A percentile compares a stretch with the other conserved stretches of the same genome.
phyloP scores from a whole-genome alignment of 805 yeast genomes.

The Yarrowia porcina region DNA sequence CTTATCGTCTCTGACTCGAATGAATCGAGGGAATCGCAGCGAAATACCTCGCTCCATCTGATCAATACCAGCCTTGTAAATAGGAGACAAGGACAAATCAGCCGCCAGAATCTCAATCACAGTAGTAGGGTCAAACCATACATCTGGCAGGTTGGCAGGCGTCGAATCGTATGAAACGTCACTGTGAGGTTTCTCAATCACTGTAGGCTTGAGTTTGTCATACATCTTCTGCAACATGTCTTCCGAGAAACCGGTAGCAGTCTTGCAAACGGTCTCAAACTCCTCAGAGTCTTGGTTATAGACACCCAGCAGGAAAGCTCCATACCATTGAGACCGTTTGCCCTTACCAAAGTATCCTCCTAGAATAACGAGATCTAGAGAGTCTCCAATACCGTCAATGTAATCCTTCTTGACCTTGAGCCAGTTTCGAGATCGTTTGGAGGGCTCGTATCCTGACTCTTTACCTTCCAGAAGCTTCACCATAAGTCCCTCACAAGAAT shows the following conservation, averaged over 20 bases:
- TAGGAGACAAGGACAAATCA: constrained; percentile 82
- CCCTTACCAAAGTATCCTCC: constrained; percentile 96
- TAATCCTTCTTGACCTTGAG: constrained; percentile 92
- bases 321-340: constrained; percentile 90
- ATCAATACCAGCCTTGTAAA: constrained; percentile 77
- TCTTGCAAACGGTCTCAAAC: constrained; percentile 91
- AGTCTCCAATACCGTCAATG: constrained; percentile 92
- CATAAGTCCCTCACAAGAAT: constrained; percentile 94
- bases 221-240: constrained; percentile 65
- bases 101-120: constrained; percentile 90
- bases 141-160: constrained; percentile 75
- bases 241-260: constrained; percentile 96
- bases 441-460: constrained; percentile 87
- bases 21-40: constrained; percentile 81
- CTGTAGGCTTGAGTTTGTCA: constrained; percentile 63
- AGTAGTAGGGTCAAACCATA: constrained; percentile 86
- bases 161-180: constrained; percentile 63
- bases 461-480: constrained; percentile 79
- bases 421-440: constrained; percentile 94
- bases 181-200: constrained; percentile 58
- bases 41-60: constrained; percentile 80
- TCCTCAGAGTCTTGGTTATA: constrained; percentile 90
- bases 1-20: constrained; percentile 82
- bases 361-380: constrained; percentile 84
- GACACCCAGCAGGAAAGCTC: constrained; percentile 88